Base-by-base conservation (phyloP, 176 grass and related monocot genomes). In the Pontederia paniculata region DNA sequence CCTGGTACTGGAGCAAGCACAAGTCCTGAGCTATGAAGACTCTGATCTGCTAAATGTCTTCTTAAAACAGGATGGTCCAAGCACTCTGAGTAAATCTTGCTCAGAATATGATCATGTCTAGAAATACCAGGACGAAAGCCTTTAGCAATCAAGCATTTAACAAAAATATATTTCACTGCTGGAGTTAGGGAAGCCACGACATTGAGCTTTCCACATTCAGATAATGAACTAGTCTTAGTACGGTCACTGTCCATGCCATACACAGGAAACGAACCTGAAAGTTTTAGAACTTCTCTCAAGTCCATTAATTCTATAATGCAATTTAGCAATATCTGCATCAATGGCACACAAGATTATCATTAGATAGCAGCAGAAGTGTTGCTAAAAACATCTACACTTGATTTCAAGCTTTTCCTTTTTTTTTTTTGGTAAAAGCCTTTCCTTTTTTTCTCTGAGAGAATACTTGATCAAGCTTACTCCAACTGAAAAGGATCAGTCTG, bases 31-130 rank as follows among this genome's bases (percentile, higher is more conserved):
- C 17, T 46, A 47, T 20, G 60, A 63, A 21, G 17, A 37, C 7
- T 37, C 11, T 48, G 43, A 23, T 48, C 19, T 48, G 43, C 43
- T 63, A 63, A 23, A 63, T 63, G 43, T 63, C 60, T 63, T 23
- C 60, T 63, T 14, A 9, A 12, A 45, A 48, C 60, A 63, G 43
- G 13, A 48, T 22, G 11, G 12, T 48, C 60, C 18, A 63, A 20
- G 44, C 60, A 63, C 11, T 63, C 60, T 19, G 15, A 23, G 15
- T 22, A 48, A 12, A 63, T 15, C 20, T 45, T 63, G 14, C 47
- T 16, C 17, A 22, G 18, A 15, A 4, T 22, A 63, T 63, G 11
- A 46, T 48, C 16, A 23, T 47, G 12, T 63, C 47, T 21, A 63
- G 11, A 63, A 63, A 48, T 1, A 63, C 21, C 17, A 21, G 22